Base-by-base conservation (phyloP, 192 early-diverging fungal species). In the Pilaira anomala region DNA sequence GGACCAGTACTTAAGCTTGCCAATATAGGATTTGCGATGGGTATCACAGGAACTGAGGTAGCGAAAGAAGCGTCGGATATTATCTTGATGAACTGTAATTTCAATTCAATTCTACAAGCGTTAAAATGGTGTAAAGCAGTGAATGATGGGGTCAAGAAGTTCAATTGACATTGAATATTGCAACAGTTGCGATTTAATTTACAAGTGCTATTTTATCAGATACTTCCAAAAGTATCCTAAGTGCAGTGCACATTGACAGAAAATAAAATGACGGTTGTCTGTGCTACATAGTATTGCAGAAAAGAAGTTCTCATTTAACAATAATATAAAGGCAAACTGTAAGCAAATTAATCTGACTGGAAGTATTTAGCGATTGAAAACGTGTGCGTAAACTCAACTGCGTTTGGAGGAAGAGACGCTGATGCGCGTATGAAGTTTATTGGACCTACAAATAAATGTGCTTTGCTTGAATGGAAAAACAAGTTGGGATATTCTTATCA, bases 11-110 rank as follows among this genome's bases (percentile, higher is more conserved):
- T 96, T 24, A 92, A 91, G 76, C 74, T 85, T 69, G 90, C 93
- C 6, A 92, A 96, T 76, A 87, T 96, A 69, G 94, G 94, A 26
- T 94, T 96, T 76, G 86, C 86, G 52, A 96, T 94, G 94, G 94
- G 94, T 48, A 90, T 95, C 68, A 79, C 89, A 42, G 92, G 94
- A 40, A 93, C 91, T 18, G 89, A 91, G 67, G 87, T 91, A 6
- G 85, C 89, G 75, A 93, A 90, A 78, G 87, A 91, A 71, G 91
- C 91, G 2, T 88, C 87, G 0, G 84, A 87, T 45, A 92, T 92
- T 71, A 85, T 92, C 45, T 73, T 92, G 58, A 90, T 92, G 88
- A 93, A 97, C 65, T 88, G 95, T 72, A 91, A 92, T 69, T 97
- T 97, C 72, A 85, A 76, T 57, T 87, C 86, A 1, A 88, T 93